Evolutionary conservation across 371 early-diverging fungal genomes (phyloP).

Genomic region (Lichtheimia corymbifera): DNA sequence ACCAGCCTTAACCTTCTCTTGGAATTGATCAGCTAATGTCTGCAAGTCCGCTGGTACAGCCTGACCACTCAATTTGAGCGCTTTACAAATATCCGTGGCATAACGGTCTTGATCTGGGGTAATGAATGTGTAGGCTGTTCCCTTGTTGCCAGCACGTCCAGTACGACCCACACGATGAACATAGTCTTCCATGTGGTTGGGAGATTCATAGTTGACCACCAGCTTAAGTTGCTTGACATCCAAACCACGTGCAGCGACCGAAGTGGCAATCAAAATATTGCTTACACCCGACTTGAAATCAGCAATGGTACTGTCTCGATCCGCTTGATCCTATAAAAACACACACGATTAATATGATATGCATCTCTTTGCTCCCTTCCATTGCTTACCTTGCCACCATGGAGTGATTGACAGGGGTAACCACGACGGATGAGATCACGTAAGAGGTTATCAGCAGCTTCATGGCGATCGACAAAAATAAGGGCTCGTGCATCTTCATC

Average conservation of each 20-base stretch:
- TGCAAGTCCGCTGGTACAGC: conserved; percentile 79
- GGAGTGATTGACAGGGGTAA: conserved; percentile 90
- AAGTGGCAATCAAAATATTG: conserved; percentile 95
- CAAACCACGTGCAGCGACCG: conserved; percentile 99
- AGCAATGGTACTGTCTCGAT: conserved; percentile 90
- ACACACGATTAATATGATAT: not conserved
- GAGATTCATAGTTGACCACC: conserved; percentile 98
- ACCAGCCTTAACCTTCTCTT: conserved; percentile 88
- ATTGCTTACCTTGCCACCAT: conserved; percentile 85
- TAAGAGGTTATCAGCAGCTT: conserved; percentile 89
- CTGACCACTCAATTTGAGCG: conserved; percentile 77
- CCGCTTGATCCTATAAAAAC: conserved; percentile 77
- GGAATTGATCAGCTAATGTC: conserved; percentile 78
- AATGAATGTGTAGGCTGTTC: conserved; percentile 95
- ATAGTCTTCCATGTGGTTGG: conserved; percentile 98
- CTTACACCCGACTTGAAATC: conserved; percentile 92
- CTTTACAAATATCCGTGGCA: conserved; percentile 93
- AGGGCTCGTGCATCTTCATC: conserved; percentile 67
- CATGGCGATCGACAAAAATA: conserved; percentile 96
- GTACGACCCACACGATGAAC: conserved; percentile 99
- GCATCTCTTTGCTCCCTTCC: not conserved
- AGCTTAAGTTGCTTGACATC: conserved; percentile 97
- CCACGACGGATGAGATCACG: conserved; percentile 85
- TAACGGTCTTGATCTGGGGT: conserved; percentile 92
- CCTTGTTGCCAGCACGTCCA: conserved; percentile 97